A percentile compares a stretch with the other conserved stretches of the same genome.
These are phyloP conservation scores for Plasmodium relictum DNA, from an alignment of 169 alveolate species.

Conservation along the genomic window DNA sequence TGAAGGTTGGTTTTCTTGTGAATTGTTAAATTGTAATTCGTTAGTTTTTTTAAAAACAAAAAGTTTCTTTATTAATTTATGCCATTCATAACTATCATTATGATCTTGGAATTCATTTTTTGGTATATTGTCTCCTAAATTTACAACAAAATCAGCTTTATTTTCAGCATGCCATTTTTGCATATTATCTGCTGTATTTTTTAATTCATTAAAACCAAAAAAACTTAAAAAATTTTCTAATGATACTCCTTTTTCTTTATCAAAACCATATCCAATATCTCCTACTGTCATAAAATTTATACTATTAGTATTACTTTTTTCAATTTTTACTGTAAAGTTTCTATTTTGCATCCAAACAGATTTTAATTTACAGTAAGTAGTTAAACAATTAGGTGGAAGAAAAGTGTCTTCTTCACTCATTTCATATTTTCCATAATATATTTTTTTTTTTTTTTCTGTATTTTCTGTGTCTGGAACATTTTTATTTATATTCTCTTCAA, in stretches of 20 bases:
- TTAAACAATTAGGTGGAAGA: constrained; percentile 61
- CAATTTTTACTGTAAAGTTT: constrained; percentile 41
- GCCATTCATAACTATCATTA: constrained; percentile 49
- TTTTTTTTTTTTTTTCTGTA: neutral
- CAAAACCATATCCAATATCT: constrained; percentile 69
- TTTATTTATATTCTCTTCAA: neutral
- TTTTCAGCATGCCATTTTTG: constrained; percentile 55
- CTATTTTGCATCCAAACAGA: constrained; percentile 71
- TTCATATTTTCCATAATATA: constrained; percentile 35
- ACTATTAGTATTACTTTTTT: constrained; percentile 51
- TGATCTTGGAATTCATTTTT: constrained; percentile 5
- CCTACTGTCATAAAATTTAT: constrained; percentile 74
- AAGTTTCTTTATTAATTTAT: constrained; percentile 43
- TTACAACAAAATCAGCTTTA: constrained; percentile 72
- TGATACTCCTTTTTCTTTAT: constrained; percentile 24
- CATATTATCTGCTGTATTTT: constrained; percentile 59
- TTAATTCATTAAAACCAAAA: constrained; percentile 69
- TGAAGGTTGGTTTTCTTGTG: neutral
- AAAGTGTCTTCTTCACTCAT: constrained; percentile 64
- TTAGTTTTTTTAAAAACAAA: constrained; percentile 48
- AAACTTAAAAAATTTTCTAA: constrained; percentile 25
- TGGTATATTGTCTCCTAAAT: constrained; percentile 76
- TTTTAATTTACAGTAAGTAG: constrained; percentile 51
- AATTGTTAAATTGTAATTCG: constrained; percentile 26
- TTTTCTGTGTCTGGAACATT: constrained; percentile 13